phyloP scores from a whole-genome alignment of 129 eudicot genomes.

The Flaveria bidentis region DNA sequence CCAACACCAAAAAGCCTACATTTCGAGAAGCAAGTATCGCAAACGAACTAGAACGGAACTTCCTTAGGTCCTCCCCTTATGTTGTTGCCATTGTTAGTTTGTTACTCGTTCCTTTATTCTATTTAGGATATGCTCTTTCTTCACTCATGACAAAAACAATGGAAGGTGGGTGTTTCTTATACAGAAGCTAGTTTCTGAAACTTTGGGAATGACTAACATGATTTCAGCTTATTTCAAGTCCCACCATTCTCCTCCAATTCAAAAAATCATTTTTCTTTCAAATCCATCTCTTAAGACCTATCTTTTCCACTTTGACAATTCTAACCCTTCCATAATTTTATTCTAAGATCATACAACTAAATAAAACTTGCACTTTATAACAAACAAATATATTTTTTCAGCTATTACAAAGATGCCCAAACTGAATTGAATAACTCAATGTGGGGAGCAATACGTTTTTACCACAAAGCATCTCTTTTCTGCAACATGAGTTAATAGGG shows the following conservation, averaged over 20 bases:
- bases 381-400: not conserved
- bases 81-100: not conserved
- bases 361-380: not conserved
- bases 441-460: not conserved
- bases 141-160: not conserved
- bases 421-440: not conserved
- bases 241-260: not conserved
- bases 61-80: not conserved
- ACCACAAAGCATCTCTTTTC: not conserved
- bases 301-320: not conserved
- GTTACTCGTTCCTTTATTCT: not conserved
- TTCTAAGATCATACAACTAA: not conserved
- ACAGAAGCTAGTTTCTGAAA: not conserved
- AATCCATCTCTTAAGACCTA: not conserved
- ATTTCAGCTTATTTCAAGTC: not conserved
- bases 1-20: not conserved
- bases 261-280: not conserved
- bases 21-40: not conserved
- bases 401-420: conserved; percentile 3
- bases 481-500: not conserved
- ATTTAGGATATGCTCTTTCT: not conserved
- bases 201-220: not conserved
- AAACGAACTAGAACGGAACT: not conserved
- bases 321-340: not conserved
- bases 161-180: not conserved